Evolutionary conservation across 2,329 filamentous ascomycete species (phyloP), one percentile per base, ranked within the genome.

Genomic region (Apiospora koreana): DNA sequence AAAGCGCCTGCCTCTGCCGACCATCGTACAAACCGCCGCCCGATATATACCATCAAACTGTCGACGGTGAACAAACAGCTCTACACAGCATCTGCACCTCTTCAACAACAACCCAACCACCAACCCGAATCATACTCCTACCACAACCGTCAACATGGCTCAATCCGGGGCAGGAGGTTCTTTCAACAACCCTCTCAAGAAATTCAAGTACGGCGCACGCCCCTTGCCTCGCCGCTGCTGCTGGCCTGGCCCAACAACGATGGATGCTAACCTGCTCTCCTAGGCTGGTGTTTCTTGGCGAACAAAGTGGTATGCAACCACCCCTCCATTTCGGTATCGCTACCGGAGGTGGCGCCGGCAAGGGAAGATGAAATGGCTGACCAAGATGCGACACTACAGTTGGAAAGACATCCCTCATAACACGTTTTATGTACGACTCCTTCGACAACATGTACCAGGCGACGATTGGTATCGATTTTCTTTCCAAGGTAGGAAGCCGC

Each of bases 381-480:
- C 67, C 14, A 46, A 67, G 50, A 50, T 69, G 66, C 74, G 70
- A 66, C 62, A n/a, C 54, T 35, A 65, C 81, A 98, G 96, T 99
- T 78, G 96, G 96, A 81, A 99, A 99, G 86, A 99, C 96, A 42
- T 99, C 96, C 73, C 86, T 99, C 77, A 99, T 99, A 82, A 99
- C 96, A 75, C 92, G 96, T 74, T 99, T 99, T 87, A 99, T 99
- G 96, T 99, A 99, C 88, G 96, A 99, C 84, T 98, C 96, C 65
- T 99, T 99, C 87, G 96, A 99, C 87, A 98, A 97, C 85, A 98
- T 95, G 88, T 99, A 99, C 86, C 96, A 99, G 84, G 96, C 96
- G 70, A 99, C 96, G 48, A 98, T 99, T 80, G 96, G 96, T 79
- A 99, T 99, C 85, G 96, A 99, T 84, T 99, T 99, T 81, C 90